phyloP scores from a whole-genome alignment of 768 basidiomycete genomes.

The Boletus rubropictus region DNA sequence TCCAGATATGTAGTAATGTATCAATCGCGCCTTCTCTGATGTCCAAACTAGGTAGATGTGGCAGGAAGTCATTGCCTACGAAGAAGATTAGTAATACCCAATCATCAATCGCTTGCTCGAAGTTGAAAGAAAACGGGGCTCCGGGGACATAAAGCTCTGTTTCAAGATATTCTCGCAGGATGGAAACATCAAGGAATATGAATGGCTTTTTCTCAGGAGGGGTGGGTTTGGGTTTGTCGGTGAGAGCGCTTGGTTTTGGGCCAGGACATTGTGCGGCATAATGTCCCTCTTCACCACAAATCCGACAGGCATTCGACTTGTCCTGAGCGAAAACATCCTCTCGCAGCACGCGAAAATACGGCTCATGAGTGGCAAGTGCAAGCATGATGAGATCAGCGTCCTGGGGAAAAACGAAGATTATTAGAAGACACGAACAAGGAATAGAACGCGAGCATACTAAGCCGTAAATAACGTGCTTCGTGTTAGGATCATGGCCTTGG shows the following conservation, averaged over 20 bases:
- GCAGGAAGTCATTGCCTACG: slow-evolving; percentile 97
- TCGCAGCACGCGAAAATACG: slow-evolving; percentile 93
- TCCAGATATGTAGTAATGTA: slow-evolving; percentile 94
- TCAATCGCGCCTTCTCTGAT: slow-evolving; percentile 99
- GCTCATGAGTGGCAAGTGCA: slow-evolving; percentile 94
- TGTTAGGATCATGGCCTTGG: slow-evolving; percentile 90
- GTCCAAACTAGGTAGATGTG: slow-evolving; percentile 96
- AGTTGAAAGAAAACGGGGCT: slow-evolving; percentile 77
- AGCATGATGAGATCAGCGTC: slow-evolving; percentile 99
- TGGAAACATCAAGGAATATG: slow-evolving; percentile 97
- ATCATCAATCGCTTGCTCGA: slow-evolving; percentile 98
- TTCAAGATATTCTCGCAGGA: slow-evolving; percentile 96
- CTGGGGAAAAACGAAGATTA: slow-evolving; percentile 34
- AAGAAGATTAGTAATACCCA: slow-evolving; percentile 99
- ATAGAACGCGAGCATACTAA: slow-evolving; percentile 48
- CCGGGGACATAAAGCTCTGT: slow-evolving; percentile 85
- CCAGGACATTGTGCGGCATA: slow-evolving; percentile 93
- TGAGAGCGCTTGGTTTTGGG: slow-evolving; percentile 55
- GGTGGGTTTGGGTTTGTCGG: slow-evolving; percentile 37
- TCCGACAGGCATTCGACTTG: slow-evolving; percentile 74
- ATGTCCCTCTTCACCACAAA: slow-evolving; percentile 93
- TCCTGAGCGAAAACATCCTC: slow-evolving; percentile 96
- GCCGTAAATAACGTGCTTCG: slow-evolving; percentile 95
- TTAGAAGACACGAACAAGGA: slow-evolving; percentile 2
- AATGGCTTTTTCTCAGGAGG: slow-evolving; percentile 80